Conservation (phyloP, 306 rosid species). For the Cucurbita maxima region DNA sequence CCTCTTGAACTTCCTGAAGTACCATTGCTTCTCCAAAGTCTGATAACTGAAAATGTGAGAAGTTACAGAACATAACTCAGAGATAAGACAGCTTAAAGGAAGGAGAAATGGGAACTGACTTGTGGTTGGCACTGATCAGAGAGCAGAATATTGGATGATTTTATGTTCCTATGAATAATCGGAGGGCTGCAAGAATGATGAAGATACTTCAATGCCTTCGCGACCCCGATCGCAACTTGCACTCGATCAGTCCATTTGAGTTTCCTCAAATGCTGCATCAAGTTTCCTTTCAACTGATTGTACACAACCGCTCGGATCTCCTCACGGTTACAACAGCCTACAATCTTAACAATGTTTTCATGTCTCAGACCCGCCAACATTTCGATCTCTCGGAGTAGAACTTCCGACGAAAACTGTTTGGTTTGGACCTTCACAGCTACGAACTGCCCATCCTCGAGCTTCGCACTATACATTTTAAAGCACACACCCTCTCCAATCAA, state of each 20-base stretch:
- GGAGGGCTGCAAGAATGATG: conserved; percentile 33
- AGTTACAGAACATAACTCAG: neutral
- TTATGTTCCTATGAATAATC: conserved; percentile 29
- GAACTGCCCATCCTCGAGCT: conserved; percentile 16
- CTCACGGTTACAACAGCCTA: conserved; percentile 22
- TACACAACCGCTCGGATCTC: conserved; percentile 26
- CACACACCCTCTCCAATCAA: conserved; percentile 28
- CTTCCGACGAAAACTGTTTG: conserved; percentile 4
- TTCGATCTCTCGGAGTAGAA: conserved; percentile 22
- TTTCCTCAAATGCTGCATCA: conserved; percentile 19
- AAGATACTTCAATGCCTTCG: conserved; percentile 29
- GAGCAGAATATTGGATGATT: conserved; percentile 38
- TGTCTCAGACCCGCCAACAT: conserved; percentile 18
- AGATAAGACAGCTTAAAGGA: too few species aligned
- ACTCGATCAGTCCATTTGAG: conserved; percentile 30
- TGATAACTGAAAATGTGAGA: conserved; percentile 20
- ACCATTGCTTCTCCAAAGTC: conserved; percentile 32
- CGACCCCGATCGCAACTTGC: conserved; percentile 27
- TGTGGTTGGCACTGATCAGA: conserved; percentile 22
- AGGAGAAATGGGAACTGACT: conserved; percentile 11
- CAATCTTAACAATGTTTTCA: conserved; percentile 20
- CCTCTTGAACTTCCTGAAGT: conserved; percentile 11
- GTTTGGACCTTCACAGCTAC: conserved; percentile 27
- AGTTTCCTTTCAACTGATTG: conserved; percentile 20
- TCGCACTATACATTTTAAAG: conserved; percentile 20